Percentiles rank a stretch among this genome's conserved stretches.
Conservation (phyloP, 2,329 filamentous ascomycete species). For the Fusarium caatingaense region DNA sequence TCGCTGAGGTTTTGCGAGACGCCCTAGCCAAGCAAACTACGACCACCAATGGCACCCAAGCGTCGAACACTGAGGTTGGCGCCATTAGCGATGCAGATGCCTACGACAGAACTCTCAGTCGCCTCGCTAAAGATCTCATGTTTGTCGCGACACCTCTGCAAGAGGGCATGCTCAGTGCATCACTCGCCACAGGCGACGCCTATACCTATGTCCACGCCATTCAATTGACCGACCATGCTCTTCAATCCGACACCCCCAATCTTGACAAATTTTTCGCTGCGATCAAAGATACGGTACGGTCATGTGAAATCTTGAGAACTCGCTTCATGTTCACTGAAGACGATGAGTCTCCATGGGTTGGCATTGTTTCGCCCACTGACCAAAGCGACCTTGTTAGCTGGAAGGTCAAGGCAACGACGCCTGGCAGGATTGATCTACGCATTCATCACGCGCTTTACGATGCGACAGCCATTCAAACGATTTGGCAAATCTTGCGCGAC, state of each 20-base stretch:
- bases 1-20: background rate
- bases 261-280: constrained; percentile 17
- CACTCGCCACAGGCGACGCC: constrained; percentile 9
- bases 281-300: constrained; percentile 5
- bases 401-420: background rate
- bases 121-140: constrained; percentile 13
- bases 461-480: background rate
- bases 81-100: background rate
- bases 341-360: constrained; percentile 21
- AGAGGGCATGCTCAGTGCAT: constrained; percentile 32
- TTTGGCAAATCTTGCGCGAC: background rate
- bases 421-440: background rate
- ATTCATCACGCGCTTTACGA: constrained; percentile 30
- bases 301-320: constrained; percentile 20
- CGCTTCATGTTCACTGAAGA: constrained; percentile 22
- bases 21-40: background rate
- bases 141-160: constrained; percentile 23
- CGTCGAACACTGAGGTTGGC: accelerated
- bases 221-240: constrained; percentile 7
- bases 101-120: background rate
- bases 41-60: accelerated
- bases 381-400: constrained; percentile 21
- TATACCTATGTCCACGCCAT: constrained; percentile 21
- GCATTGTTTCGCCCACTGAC: constrained; percentile 18
- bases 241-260: background rate